A percentile compares a stretch with the other conserved stretches of the same genome.
Evolutionary conservation across 257 asterid species (phyloP).

Genomic region (Gardenia jasminoides): DNA sequence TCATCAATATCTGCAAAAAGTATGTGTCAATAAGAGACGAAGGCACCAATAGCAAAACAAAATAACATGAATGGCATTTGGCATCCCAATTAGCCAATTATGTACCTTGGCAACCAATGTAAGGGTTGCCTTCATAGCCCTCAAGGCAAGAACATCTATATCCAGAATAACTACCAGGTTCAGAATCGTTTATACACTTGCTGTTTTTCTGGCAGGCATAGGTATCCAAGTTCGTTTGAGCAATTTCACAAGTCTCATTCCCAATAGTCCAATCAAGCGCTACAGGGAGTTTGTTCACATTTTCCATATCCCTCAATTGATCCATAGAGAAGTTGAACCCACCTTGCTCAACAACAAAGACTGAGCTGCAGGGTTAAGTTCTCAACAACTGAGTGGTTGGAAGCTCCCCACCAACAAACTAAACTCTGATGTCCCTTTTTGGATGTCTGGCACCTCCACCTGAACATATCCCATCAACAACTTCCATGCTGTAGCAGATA

Average conservation of each 20-base stretch:
- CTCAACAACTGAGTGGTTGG: fast-evolving
- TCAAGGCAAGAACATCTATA: conserved; percentile 33
- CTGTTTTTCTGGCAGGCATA: conserved; percentile 38
- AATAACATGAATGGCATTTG: too few relatives aligned
- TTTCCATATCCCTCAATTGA: conserved; percentile 2
- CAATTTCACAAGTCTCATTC: conserved; percentile 24
- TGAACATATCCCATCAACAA: conserved; percentile 16
- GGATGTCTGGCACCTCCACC: conserved; percentile 38
- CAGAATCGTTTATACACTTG: conserved; percentile 16
- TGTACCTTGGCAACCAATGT: conserved; percentile 47
- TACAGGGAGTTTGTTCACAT: conserved; percentile 17
- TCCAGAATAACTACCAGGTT: conserved; percentile 15
- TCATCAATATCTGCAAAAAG: conserved; percentile 40
- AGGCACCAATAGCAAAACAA: background rate
- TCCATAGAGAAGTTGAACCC: conserved; percentile 14
- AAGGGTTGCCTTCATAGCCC: conserved; percentile 48
- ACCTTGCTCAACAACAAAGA: conserved; percentile 26
- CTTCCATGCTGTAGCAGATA: conserved; percentile 4
- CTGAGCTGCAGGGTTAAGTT: conserved; percentile 20
- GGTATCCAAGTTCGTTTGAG: background rate
- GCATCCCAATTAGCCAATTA: too few relatives aligned
- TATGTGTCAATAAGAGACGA: background rate
- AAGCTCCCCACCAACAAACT: background rate
- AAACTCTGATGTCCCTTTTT: background rate
- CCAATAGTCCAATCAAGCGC: conserved; percentile 43